phyloP scores from a whole-genome alignment of 805 yeast species.

The Ogataea ganodermae region DNA sequence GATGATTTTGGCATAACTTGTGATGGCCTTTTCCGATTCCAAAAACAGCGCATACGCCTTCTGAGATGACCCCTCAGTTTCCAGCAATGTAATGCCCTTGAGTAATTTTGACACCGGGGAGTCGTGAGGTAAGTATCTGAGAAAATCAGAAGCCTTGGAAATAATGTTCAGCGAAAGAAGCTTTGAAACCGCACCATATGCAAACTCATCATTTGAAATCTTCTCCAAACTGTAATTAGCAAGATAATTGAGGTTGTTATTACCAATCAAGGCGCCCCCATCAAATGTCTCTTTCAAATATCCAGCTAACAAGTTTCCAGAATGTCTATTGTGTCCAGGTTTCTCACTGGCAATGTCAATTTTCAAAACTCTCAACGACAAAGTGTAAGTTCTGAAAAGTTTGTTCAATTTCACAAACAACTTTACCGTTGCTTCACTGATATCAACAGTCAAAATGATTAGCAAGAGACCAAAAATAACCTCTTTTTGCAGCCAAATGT shows the following conservation, averaged over 20 bases:
- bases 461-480: conserved; percentile 30
- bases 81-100: conserved; percentile 31
- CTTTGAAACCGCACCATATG: conserved; percentile 26
- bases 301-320: conserved; percentile 11
- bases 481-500: conserved; percentile 21
- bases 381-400: conserved; percentile 16
- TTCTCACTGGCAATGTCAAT: conserved; percentile 7
- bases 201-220: conserved; percentile 23
- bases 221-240: conserved; percentile 18
- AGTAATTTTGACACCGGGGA: conserved; percentile 28
- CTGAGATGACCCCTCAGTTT: conserved; percentile 24
- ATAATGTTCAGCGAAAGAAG: conserved; percentile 17
- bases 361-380: conserved; percentile 9
- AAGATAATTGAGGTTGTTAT: conserved; percentile 27
- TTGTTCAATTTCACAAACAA: conserved; percentile 24
- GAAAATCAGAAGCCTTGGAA: conserved; percentile 16
- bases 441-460: conserved; percentile 36
- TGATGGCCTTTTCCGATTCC: conserved; percentile 31
- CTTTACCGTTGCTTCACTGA: conserved; percentile 28
- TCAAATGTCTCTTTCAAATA: conserved; percentile 20
- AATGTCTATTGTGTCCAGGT: background rate
- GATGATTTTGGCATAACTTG: conserved; percentile 19
- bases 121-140: conserved; percentile 23
- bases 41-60: conserved; percentile 36
- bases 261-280: conserved; percentile 29